Conservation (phyloP, 2,329 filamentous ascomycete species). For the Fusarium marasasianum region DNA sequence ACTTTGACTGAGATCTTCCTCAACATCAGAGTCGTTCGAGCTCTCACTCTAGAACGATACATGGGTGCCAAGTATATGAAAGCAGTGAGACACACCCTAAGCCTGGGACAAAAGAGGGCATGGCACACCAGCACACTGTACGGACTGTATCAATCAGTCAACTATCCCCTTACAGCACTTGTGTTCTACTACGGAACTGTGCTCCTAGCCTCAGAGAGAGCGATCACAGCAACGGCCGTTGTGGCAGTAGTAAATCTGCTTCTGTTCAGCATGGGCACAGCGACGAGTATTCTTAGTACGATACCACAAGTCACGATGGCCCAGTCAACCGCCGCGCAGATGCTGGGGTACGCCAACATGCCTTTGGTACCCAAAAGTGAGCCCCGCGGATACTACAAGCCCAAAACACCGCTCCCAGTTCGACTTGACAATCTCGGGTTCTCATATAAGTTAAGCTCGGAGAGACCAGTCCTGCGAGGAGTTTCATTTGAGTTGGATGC, state of each 20-base stretch:
- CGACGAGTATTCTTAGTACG: constrained; percentile 73
- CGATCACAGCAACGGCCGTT: constrained; percentile 64
- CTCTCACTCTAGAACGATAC: constrained; percentile 76
- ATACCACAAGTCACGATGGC: constrained; percentile 84
- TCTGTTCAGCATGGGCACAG: constrained; percentile 82
- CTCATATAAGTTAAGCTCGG: constrained; percentile 70
- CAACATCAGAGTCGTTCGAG: constrained; percentile 81
- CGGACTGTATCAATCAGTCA: constrained; percentile 79
- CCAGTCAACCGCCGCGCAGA: constrained; percentile 74
- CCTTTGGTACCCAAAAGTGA: constrained; percentile 66
- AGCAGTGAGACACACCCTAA: constrained; percentile 62
- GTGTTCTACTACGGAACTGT: constrained; percentile 85
- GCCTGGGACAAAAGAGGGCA: constrained; percentile 72
- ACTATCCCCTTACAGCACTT: constrained; percentile 77
- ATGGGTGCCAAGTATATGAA: constrained; percentile 72
- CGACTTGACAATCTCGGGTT: constrained; percentile 68
- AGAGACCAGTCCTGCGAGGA: constrained; percentile 65
- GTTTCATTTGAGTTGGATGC: constrained; percentile 72
- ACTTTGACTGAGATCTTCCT: constrained; percentile 76
- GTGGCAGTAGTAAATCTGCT: constrained; percentile 83
- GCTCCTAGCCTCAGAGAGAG: constrained; percentile 63
- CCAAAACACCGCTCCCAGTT: constrained; percentile 55
- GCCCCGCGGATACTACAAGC: constrained; percentile 53
- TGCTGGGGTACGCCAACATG: constrained; percentile 76
- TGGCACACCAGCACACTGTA: constrained; percentile 75